A percentile compares a stretch with the other conserved stretches of the same genome.
phyloP scores from a whole-genome alignment of 140 eudicot genomes.

The Stevia rebaudiana region DNA sequence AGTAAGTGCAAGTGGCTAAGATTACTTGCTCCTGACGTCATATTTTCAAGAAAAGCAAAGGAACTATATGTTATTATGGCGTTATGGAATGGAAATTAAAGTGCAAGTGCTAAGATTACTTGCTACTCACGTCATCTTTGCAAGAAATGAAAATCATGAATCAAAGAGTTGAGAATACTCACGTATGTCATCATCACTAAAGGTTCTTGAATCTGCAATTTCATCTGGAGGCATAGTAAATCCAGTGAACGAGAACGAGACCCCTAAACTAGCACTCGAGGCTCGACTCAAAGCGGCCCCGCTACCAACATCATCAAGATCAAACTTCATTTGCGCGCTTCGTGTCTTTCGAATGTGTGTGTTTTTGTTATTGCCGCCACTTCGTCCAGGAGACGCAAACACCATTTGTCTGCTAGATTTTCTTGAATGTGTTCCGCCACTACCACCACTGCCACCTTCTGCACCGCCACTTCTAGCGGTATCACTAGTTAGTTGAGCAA shows the following conservation, averaged over 20 bases:
- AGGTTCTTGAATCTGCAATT: conserved; percentile 59
- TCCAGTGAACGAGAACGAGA: conserved; percentile 94
- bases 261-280: conserved; percentile 90
- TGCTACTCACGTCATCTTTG: conserved; percentile 11
- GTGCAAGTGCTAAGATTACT: conserved; percentile 9
- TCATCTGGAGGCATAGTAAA: conserved; percentile 88
- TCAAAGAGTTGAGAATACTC: conserved; percentile 23
- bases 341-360: conserved; percentile 89
- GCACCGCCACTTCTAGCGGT: conserved; percentile 8
- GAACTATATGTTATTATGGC: no score
- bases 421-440: conserved; percentile 51
- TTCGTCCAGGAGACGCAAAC: conserved; percentile 52
- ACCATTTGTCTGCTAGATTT: conserved; percentile 54
- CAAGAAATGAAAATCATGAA: neutral
- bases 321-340: conserved; percentile 84
- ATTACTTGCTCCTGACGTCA: conserved; percentile 16
- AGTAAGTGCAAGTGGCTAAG: neutral
- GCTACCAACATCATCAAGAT: conserved; percentile 68
- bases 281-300: conserved; percentile 95
- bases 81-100: neutral
- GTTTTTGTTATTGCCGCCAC: conserved; percentile 42
- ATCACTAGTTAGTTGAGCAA: conserved; percentile 37
- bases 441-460: neutral
- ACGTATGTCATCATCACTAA: conserved; percentile 78
- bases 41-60: neutral